Conservation (phyloP, 352 stramenopile genomes). For the Pythium brachiatum region DNA sequence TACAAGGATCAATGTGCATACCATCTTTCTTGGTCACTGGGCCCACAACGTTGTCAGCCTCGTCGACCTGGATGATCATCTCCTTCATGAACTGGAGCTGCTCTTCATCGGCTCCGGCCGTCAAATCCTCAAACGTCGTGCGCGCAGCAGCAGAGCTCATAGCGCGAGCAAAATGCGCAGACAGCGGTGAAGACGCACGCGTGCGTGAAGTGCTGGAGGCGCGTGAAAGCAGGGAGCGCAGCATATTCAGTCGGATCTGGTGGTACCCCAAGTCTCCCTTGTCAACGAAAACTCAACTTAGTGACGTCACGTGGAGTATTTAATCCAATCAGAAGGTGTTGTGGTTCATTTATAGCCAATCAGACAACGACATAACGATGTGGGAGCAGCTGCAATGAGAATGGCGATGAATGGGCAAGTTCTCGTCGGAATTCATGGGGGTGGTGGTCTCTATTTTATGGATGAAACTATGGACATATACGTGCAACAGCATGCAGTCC, state of each 20-base stretch:
- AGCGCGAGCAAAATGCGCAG: neutral
- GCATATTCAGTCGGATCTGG: neutral
- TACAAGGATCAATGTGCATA: slow-evolving; percentile 7
- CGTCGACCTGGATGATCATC: slow-evolving; percentile 87
- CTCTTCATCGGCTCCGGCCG: slow-evolving; percentile 59
- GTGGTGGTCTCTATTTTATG: slow-evolving; percentile 14
- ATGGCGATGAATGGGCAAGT: neutral
- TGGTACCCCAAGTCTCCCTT: neutral
- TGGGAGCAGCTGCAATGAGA: neutral
- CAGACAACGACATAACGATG: neutral
- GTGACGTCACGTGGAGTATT: neutral
- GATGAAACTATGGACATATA: slow-evolving; percentile 1
- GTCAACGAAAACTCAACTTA: neutral
- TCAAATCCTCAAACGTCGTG: slow-evolving; percentile 61
- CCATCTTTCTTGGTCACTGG: slow-evolving; percentile 88
- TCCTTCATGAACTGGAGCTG: slow-evolving; percentile 91
- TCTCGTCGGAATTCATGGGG: neutral
- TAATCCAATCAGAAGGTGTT: neutral
- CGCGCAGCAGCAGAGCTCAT: slow-evolving; percentile 28
- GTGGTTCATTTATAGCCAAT: neutral
- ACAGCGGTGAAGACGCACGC: slow-evolving; percentile 15
- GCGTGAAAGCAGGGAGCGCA: neutral
- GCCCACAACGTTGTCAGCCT: slow-evolving; percentile 75
- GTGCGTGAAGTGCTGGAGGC: neutral
- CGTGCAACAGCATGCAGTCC: neutral